Evolutionary conservation across 2,329 filamentous ascomycete genomes (phyloP).

Genomic region (Myriosclerotinia curreyana): DNA sequence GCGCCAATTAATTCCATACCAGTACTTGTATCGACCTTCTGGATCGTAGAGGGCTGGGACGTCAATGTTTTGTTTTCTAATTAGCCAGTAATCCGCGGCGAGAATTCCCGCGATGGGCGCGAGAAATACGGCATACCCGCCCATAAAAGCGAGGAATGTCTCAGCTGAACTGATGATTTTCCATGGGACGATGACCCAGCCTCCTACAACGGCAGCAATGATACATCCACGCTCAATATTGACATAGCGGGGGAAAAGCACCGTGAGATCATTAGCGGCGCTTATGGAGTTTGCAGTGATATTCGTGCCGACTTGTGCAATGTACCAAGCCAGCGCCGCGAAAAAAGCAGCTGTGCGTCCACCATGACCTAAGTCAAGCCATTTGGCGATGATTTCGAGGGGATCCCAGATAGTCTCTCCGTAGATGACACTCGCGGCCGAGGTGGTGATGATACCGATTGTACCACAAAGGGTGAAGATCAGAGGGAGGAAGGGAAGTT

Average conservation of each 20-base stretch:
- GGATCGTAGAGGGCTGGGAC: constrained; percentile 42
- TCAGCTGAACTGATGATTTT: constrained; percentile 59
- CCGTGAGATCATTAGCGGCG: constrained; percentile 55
- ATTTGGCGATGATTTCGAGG: constrained; percentile 45
- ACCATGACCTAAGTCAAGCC: constrained; percentile 45
- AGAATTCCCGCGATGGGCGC: constrained; percentile 59
- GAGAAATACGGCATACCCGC: constrained; percentile 61
- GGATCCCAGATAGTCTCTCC: constrained; percentile 52
- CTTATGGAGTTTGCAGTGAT: constrained; percentile 55
- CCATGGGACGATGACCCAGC: constrained; percentile 62
- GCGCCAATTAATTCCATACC: constrained; percentile 37
- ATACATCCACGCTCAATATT: constrained; percentile 57
- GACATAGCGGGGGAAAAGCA: constrained; percentile 51
- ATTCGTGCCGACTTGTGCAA: constrained; percentile 55
- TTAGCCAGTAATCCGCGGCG: constrained; percentile 56
- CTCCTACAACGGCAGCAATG: constrained; percentile 51
- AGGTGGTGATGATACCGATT: constrained; percentile 57
- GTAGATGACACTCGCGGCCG: constrained; percentile 51
- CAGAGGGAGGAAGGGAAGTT: constrained; percentile 39
- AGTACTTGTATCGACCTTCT: constrained; percentile 32
- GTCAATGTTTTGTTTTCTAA: constrained; percentile 43
- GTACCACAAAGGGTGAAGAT: constrained; percentile 39
- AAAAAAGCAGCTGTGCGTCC: constrained; percentile 49
- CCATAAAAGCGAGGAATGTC: constrained; percentile 63
- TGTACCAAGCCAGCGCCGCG: constrained; percentile 50